Base-by-base conservation (phyloP, 2,329 filamentous ascomycete species). In the Exserohilum turcica region DNA sequence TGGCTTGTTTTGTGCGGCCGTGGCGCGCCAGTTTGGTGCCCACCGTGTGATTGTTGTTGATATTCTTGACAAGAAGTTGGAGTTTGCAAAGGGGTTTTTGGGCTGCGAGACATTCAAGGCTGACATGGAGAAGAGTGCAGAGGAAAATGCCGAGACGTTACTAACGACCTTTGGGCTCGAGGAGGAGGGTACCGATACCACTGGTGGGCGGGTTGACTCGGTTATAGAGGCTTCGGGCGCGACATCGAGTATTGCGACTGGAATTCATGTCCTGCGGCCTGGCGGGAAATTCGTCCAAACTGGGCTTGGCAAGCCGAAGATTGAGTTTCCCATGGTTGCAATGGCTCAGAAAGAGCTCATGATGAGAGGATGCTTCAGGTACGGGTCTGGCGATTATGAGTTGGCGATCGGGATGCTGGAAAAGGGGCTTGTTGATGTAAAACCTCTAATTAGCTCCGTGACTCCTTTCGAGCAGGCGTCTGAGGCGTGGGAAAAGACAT, bases 261-360 rank as follows among this genome's bases (percentile, higher is more conserved):
- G 92, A 38, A 91, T 97, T 70, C 91, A 91, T 83, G 86, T 90
- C 13, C 82, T 89, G 71, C 92, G 92, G 77, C 96, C 96, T 65
- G 93, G 92, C 58, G 93, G 93, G 61, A 96, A 94, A 78, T 93
- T 96, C 52, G 96, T 97, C 71, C 88, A 97, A 61, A 94, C 96
- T 59, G 93, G 93, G 18, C 91, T 97, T 8, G 93, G 93, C 60
- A 91, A 88, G 80, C 90, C 92, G 72, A 90, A 96, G 80, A 92
- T 97, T 79, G 91, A 85, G 74, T 88, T 97, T 60, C 92, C 93
- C 18, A 97, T 97, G 76, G 96, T 96, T 90, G 82, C 90, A 42
- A 84, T 93, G 59, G 92, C 89, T 69, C 92, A 92, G 13, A 86
- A 90, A 61, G 93, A 97, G 79, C 87, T 97, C 65, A 76, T 62